Conservation (phyloP, 1,139 yeast species). For the Yamadazyma atmosphaerica region DNA sequence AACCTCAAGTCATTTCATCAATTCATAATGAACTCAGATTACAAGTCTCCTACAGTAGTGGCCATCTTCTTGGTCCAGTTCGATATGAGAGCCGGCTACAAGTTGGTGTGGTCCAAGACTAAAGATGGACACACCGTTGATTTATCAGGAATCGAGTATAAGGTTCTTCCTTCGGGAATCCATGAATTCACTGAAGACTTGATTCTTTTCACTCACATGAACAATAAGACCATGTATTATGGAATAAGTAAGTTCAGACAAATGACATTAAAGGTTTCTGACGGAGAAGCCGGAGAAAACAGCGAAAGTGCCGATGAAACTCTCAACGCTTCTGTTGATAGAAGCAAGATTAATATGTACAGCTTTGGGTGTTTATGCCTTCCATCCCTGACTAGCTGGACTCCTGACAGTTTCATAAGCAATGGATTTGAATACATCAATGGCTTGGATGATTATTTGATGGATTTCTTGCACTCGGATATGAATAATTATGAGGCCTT, state of each 20-base stretch:
- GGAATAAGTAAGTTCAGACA: constrained; percentile 41
- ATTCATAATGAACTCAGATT: constrained; percentile 5
- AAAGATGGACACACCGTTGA: constrained; percentile 20
- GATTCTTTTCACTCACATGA: constrained; percentile 33
- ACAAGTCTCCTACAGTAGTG: constrained; percentile 31
- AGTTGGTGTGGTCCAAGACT: constrained; percentile 53
- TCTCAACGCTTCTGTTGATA: constrained; percentile 22
- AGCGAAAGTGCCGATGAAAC: neutral
- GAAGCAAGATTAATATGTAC: constrained; percentile 62
- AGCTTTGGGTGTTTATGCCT: constrained; percentile 66
- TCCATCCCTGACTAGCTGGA: constrained; percentile 40
- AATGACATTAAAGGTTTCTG: constrained; percentile 16
- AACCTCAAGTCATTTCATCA: no score
- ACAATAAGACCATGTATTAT: constrained; percentile 29
- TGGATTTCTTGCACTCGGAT: constrained; percentile 31
- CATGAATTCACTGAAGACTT: constrained; percentile 60
- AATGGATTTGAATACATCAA: constrained; percentile 60
- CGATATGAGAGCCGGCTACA: constrained; percentile 63
- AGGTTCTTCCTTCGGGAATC: constrained; percentile 81
- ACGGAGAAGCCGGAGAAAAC: constrained; percentile 10
- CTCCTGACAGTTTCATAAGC: constrained; percentile 50
- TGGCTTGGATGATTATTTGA: constrained; percentile 44
- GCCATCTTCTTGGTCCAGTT: constrained; percentile 63
- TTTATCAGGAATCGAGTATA: constrained; percentile 59
- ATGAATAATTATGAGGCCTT: constrained; percentile 18